A percentile compares a stretch with the other conserved stretches of the same genome.
These are phyloP conservation scores for Dactylonectria macrodidyma DNA, from an alignment of 2,329 filamentous ascomycete species.

Conservation along the genomic window DNA sequence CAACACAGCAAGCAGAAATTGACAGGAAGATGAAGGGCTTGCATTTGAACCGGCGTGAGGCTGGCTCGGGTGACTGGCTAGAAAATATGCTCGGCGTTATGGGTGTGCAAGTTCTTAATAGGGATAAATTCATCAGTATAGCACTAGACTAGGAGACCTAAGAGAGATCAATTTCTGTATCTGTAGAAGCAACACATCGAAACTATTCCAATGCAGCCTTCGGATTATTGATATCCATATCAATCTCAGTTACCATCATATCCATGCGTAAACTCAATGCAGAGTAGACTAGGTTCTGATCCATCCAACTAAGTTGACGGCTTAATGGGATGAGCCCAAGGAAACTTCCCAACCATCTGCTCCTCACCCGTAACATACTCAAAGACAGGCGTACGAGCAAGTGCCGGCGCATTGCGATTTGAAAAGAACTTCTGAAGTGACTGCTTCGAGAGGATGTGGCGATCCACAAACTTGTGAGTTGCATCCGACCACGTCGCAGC, in stretches of 20 bases:
- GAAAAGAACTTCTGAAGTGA: neutral
- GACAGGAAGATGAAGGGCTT: neutral
- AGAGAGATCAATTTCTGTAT: too few species aligned
- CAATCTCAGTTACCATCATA: neutral
- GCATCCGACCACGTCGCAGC: constrained; percentile 36
- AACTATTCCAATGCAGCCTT: too few species aligned
- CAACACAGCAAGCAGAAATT: neutral
- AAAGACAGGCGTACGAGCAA: neutral
- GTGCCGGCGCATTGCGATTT: neutral
- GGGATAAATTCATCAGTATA: too few species aligned
- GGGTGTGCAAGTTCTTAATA: neutral
- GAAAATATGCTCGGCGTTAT: neutral
- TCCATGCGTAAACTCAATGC: neutral
- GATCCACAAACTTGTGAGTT: constrained; percentile 33
- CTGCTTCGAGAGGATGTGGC: neutral
- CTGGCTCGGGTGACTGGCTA: neutral
- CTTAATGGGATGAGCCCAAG: neutral
- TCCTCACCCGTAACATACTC: neutral
- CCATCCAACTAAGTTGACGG: neutral
- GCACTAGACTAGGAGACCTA: too few species aligned
- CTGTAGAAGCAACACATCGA: too few species aligned
- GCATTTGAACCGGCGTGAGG: neutral
- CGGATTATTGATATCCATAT: too few species aligned
- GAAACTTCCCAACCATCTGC: neutral
- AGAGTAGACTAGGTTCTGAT: neutral